phyloP scores from a whole-genome alignment of 306 rosid species.

The Phaseolus lunatus region DNA sequence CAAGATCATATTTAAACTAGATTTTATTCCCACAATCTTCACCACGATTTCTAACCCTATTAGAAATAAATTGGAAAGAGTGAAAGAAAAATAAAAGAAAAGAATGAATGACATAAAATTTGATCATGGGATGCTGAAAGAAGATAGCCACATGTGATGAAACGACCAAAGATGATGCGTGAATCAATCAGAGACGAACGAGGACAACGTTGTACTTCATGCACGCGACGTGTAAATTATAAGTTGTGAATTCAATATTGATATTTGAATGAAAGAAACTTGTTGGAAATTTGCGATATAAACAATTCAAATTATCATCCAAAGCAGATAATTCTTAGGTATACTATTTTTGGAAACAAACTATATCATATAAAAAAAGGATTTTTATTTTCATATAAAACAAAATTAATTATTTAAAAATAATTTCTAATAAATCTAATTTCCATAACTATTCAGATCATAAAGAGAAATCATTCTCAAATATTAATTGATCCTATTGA shows the following conservation, averaged over 20 bases:
- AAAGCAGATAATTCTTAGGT: not conserved
- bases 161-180: constrained; percentile 34
- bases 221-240: constrained; percentile 26
- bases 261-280: not conserved
- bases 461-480: no score
- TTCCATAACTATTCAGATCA: no score
- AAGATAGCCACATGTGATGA: not conserved
- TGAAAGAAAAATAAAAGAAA: no score
- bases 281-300: not conserved
- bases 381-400: no score
- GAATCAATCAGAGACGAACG: not conserved
- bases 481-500: no score
- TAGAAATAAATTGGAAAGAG: no score
- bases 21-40: no score
- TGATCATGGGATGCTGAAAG: not conserved
- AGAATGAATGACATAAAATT: not conserved
- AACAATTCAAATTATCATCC: constrained; percentile 26
- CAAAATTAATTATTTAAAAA: no score
- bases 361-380: not conserved
- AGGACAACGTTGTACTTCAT: constrained; percentile 3
- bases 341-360: no score
- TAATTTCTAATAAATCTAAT: no score
- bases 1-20: no score
- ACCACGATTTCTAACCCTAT: no score
- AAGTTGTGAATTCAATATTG: not conserved